phyloP scores from a whole-genome alignment of 371 early-diverging fungal species.

The Rhizopus microsporus region DNA sequence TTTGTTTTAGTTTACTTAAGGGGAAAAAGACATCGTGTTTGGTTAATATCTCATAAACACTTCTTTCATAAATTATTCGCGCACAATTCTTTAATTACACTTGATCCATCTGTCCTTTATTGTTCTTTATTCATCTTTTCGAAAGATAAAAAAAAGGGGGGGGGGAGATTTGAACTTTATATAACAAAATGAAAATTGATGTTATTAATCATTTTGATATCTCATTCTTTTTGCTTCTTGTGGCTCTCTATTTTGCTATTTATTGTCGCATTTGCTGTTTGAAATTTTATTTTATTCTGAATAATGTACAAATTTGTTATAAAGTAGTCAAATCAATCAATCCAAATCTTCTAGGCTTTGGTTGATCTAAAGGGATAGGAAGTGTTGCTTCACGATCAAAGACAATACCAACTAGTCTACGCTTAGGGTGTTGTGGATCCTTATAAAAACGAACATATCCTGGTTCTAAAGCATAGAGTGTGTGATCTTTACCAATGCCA shows the following conservation, averaged over 20 bases:
- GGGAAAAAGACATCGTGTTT: conserved; percentile 3
- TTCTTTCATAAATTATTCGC: not conserved
- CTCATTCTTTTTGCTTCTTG: no score
- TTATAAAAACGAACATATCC: conserved; percentile 91
- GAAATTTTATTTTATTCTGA: not conserved
- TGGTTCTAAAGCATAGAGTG: conserved; percentile 77
- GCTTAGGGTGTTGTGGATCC: conserved; percentile 64
- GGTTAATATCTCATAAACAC: not conserved
- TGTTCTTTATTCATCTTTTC: not conserved
- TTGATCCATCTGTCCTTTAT: not conserved
- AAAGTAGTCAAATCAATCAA: conserved; percentile 64
- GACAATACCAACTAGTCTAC: conserved; percentile 81
- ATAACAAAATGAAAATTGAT: not conserved
- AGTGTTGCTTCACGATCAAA: conserved; percentile 65
- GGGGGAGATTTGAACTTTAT: not conserved
- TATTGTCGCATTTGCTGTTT: no score
- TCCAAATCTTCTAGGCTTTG: conserved; percentile 74
- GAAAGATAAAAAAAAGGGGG: not conserved
- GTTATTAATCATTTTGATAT: no score
- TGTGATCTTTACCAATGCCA: conserved; percentile 91
- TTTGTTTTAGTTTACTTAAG: conserved; percentile 6
- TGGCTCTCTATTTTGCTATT: no score
- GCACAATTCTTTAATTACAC: not conserved
- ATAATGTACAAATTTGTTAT: conserved; percentile 17
- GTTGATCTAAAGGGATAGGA: conserved; percentile 64